These are phyloP conservation scores for Clonostachys sp. DNA, from an alignment of 2,329 filamentous ascomycete genomes.

Conservation along the genomic window DNA sequence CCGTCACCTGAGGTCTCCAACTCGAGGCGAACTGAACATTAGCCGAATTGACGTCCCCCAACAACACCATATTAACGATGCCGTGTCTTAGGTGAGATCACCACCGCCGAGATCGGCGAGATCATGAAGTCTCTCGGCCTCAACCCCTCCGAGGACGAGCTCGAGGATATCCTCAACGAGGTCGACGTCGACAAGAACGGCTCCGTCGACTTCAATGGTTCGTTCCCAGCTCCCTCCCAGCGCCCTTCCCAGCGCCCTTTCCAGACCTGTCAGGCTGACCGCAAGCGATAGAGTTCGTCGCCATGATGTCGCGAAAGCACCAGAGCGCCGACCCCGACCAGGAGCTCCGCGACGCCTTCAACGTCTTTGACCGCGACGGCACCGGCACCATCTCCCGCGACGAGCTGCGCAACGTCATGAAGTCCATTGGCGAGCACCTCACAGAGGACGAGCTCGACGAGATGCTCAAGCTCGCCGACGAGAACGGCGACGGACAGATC, in stretches of 20 bases:
- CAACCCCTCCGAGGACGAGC: conserved; percentile 57
- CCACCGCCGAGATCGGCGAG: conserved; percentile 56
- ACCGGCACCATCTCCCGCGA: conserved; percentile 61
- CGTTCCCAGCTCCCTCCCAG: background rate
- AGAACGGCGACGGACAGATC: conserved; percentile 60
- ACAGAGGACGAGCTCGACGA: conserved; percentile 61
- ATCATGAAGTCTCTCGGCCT: conserved; percentile 61
- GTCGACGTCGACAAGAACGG: conserved; percentile 61
- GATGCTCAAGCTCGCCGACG: conserved; percentile 62
- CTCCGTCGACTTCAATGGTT: conserved; percentile 61
- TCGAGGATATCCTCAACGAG: conserved; percentile 65
- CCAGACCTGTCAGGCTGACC: no score
- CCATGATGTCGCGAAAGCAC: conserved; percentile 61
- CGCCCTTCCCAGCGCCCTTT: no score
- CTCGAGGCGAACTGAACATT: background rate
- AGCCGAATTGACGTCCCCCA: background rate
- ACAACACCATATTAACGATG: background rate
- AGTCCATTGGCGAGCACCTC: conserved; percentile 59
- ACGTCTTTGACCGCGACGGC: conserved; percentile 58
- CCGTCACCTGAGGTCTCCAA: background rate
- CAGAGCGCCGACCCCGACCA: conserved; percentile 58
- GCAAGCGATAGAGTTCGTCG: conserved; percentile 49
- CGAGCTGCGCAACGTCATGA: conserved; percentile 60
- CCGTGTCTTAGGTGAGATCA: conserved; percentile 50
- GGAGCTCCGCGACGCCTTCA: conserved; percentile 62